These are phyloP conservation scores for Aurifilum marmelostoma DNA, from an alignment of 2,329 filamentous ascomycete species.

Conservation along the genomic window DNA sequence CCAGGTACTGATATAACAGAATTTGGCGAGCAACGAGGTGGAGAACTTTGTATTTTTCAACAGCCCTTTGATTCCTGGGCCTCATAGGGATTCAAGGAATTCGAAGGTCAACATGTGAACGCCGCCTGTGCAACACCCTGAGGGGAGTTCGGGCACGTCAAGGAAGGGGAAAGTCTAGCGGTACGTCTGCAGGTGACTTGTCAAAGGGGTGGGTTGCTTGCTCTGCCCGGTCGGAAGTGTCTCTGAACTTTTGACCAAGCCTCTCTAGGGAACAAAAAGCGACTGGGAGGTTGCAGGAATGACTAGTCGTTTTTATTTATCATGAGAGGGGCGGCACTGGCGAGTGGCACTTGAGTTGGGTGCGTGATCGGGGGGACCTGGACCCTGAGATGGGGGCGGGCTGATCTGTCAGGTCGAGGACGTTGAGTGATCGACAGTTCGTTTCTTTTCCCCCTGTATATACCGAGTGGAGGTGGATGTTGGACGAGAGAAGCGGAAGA, in stretches of 20 bases:
- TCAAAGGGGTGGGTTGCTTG: background rate
- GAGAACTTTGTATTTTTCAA: no score
- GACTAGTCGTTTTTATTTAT: slow-evolving; percentile 65
- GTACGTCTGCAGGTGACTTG: background rate
- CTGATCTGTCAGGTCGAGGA: slow-evolving; percentile 60
- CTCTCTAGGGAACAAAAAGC: slow-evolving; percentile 47
- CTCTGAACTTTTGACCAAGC: background rate
- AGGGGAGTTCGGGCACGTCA: background rate
- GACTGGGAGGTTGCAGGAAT: slow-evolving; percentile 59
- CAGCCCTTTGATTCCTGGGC: no score
- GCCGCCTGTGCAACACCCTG: no score
- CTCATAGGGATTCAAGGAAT: no score
- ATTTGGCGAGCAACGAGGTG: no score
- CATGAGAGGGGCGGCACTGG: slow-evolving; percentile 54
- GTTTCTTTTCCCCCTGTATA: background rate
- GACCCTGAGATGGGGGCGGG: slow-evolving; percentile 55
- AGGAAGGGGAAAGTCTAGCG: background rate
- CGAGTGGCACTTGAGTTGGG: slow-evolving; percentile 58
- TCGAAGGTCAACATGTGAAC: no score
- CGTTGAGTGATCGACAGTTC: slow-evolving; percentile 33
- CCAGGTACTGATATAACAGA: no score
- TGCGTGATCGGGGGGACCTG: slow-evolving; percentile 57
- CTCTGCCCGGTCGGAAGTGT: background rate
- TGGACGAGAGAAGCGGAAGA: slow-evolving; percentile 37
- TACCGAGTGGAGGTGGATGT: background rate